Conservation (phyloP, 495 filamentous ascomycete genomes). For the Astrothelium macrocarpum region DNA sequence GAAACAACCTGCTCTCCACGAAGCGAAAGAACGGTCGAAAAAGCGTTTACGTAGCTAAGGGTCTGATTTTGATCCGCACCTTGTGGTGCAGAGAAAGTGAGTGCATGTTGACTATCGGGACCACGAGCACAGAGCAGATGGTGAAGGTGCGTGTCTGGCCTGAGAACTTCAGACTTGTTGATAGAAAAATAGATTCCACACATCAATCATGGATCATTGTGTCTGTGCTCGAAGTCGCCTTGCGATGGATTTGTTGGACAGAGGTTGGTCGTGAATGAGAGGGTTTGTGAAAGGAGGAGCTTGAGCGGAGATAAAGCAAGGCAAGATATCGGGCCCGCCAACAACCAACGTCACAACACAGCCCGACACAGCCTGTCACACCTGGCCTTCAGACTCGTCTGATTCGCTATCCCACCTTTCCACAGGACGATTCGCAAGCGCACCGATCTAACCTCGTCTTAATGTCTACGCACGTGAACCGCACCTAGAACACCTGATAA, state of each 20-base stretch:
- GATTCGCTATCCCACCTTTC: not conserved
- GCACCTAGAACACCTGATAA: not conserved
- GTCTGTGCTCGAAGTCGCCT: not conserved
- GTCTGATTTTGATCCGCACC: not conserved
- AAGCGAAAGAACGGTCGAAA: conserved; percentile 78
- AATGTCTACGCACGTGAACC: not conserved
- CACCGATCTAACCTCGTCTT: not conserved
- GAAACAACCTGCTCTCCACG: conserved; percentile 59
- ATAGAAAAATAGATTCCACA: conserved; percentile 58
- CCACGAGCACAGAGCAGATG: conserved; percentile 43
- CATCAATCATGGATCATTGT: conserved; percentile 31
- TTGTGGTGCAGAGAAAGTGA: not conserved
- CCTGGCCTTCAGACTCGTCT: not conserved
- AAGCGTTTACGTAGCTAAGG: conserved; percentile 45
- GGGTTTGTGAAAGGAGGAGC: not conserved
- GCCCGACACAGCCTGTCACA: not conserved
- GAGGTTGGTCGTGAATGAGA: not conserved
- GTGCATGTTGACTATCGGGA: conserved; percentile 41
- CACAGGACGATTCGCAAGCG: not conserved
- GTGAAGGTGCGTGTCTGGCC: conserved; percentile 36
- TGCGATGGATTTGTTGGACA: not conserved
- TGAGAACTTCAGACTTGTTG: conserved; percentile 27
- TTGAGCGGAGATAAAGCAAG: not conserved
- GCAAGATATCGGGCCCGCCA: not conserved
- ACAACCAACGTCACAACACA: not conserved